Evolutionary conservation across 345 rosid species (phyloP).

Genomic region (Euphorbia lathyris): DNA sequence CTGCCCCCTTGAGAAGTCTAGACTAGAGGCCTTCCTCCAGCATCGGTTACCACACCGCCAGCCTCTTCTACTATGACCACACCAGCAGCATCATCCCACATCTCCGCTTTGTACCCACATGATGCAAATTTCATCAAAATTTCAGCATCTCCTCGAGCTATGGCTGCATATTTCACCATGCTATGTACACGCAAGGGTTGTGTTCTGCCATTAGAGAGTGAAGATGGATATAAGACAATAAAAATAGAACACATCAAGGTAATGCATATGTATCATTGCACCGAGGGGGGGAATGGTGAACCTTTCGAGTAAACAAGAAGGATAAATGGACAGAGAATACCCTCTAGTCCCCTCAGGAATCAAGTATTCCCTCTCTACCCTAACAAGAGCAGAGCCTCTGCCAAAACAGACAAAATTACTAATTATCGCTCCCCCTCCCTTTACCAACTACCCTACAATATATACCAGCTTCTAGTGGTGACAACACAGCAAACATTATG

Average conservation of each 20-base stretch:
- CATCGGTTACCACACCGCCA: conserved; percentile 93
- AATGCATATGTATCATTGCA: not conserved
- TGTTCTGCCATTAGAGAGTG: conserved; percentile 38
- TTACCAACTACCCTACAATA: too few relatives aligned
- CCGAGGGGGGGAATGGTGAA: too few relatives aligned
- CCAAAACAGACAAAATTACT: too few relatives aligned
- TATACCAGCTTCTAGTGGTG: too few relatives aligned
- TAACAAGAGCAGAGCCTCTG: too few relatives aligned
- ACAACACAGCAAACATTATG: too few relatives aligned
- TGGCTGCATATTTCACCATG: conserved; percentile 96
- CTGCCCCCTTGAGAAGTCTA: conserved; percentile 80
- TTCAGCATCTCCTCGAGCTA: conserved; percentile 91
- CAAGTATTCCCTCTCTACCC: too few relatives aligned
- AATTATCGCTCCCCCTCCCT: too few relatives aligned
- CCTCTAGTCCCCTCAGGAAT: too few relatives aligned
- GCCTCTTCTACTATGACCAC: conserved; percentile 85
- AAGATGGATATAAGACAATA: conserved; percentile 8
- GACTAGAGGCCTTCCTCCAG: conserved; percentile 67
- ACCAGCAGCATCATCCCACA: conserved; percentile 96
- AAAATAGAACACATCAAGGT: conserved; percentile 6
- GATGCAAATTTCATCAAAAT: conserved; percentile 87
- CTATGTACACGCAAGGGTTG: conserved; percentile 80
- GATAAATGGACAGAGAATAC: too few relatives aligned
- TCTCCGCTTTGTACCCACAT: conserved; percentile 80
- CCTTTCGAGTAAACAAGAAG: too few relatives aligned